Evolutionary conservation across 257 asterid genomes (phyloP), one percentile per base, ranked within the genome.

Genomic region (Solanum paucissectum): DNA sequence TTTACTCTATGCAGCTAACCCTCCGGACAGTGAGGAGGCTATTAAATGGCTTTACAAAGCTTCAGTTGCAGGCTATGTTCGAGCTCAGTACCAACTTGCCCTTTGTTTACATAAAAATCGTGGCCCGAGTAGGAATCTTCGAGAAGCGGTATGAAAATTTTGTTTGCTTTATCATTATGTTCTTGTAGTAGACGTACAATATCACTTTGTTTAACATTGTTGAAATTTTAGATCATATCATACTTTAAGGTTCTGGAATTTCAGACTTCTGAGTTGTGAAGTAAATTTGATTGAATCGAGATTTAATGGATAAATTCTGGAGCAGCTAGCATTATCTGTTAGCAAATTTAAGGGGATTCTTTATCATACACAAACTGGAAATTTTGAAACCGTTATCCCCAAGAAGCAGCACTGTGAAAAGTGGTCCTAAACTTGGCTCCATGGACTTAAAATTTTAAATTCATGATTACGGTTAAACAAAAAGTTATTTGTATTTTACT

Each of bases 31-130:
- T 21, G 86, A 90, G 87, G 98, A 96, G 88, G 99, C 98, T 46
- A 88, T 97, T 85, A 90, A 88, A 86, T 97, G 97, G 98, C 87
- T 96, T 88, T 88, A 92, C 86, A 86, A 83, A 85, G 98, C 99
- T 88, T 92, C 99, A 73, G 84, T 87, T 64, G 90, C 96, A 71
- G 99, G 99, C 73, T 93, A 94, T 90, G 94, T 94, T 81, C 98
- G 99, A 79, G 98, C 98, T 86, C 99, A 96, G 49, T 97, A 96
- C 93, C 98, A 97, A 89, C 96, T 96, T 49, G 99, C 98, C 13
- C 93, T 97, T 49, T 96, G 98, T 92, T 88, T 94, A 66, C 99
- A 95, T 88, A 97, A 94, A 89, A 98, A 98, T 84, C 94, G 95
- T 49, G 98, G 95, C 29, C 85, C 88, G 38, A 86, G 88, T 83